Evolutionary conservation across 257 asterid species (phyloP), one percentile per base, ranked within the genome.

Genomic region (Solanum sitiens): DNA sequence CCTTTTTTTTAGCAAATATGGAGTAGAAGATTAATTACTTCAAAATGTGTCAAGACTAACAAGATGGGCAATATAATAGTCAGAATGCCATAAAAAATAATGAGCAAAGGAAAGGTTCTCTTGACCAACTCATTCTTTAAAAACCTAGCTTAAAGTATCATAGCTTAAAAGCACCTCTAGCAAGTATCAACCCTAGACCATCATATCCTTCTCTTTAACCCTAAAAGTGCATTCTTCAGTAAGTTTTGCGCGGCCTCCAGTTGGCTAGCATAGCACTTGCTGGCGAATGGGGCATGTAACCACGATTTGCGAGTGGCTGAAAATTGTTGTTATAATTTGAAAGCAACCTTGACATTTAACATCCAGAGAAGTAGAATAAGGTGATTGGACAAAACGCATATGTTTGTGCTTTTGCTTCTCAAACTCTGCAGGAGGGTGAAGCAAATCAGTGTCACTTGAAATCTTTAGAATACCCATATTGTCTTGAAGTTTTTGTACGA

Each of bases 191-290:
- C n/a, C 63, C 13, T n/a, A 5, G 8, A 77, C 39, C 23, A 42
- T n/a, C 63, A 44, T 25, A n/a, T 59, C n/a, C 39, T 56, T 56
- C 30, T 80, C 88, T 40, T 53, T 75, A 32, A 61, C 68, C 89
- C 89, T 87, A 47, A 75, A 87, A 40, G 89, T 63, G 77, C 82
- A 87, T 14, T 86, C 89, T 75, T 87, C 89, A 5, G 71, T 87
- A 11, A 87, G 70, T 20, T 83, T 87, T 56, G 82, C 9, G 1
- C 27, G 80, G 3, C 83, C 89, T 14, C 89, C 86, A 9, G 83
- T 87, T 11, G 89, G 89, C n/a, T 87, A 86, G 35, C 89, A 79
- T 42, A 87, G 35, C n/a, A 87, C 89, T 27, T 59, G 63, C 79
- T 87, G 45, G 65, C 89, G 63, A 33, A 35, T 86, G 42, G 73